Evolutionary conservation across 116 monocot species (phyloP).

Genomic region (Posidonia oceanica): DNA sequence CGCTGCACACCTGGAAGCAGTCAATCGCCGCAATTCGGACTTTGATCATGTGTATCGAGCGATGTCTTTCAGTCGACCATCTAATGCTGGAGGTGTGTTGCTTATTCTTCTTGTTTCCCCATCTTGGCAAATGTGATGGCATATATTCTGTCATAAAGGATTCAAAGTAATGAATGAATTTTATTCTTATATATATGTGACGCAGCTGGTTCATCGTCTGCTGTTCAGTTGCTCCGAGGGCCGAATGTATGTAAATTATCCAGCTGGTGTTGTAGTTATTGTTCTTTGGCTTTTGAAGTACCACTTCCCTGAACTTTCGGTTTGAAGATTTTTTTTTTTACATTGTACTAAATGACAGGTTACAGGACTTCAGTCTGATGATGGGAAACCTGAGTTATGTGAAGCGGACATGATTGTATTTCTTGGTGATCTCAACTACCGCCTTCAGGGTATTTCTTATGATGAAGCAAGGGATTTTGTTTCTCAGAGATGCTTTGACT

Average conservation of each 20-base stretch:
- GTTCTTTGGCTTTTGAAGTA: no score
- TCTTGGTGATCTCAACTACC: constrained; percentile 95
- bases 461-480: constrained; percentile 95
- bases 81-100: constrained; percentile 13
- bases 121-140: not conserved
- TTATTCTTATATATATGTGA: not conserved
- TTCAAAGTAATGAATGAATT: not conserved
- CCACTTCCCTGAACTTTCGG: no score
- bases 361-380: constrained; percentile 42
- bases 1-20: constrained; percentile 96
- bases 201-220: constrained; percentile 58
- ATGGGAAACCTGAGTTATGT: constrained; percentile 70
- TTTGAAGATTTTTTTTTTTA: no score
- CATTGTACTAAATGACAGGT: constrained; percentile 26
- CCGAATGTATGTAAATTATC: constrained; percentile 39
- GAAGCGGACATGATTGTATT: constrained; percentile 95
- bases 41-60: constrained; percentile 78
- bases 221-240: constrained; percentile 51
- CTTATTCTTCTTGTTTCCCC: constrained; percentile 4
- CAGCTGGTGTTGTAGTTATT: no score
- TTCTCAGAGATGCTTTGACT: constrained; percentile 89
- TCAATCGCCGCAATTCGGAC: constrained; percentile 75
- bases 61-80: constrained; percentile 66
- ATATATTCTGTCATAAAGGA: not conserved
- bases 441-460: constrained; percentile 68